Percentiles rank a stretch among this genome's conserved stretches.
These are phyloP conservation scores for Chamaenerion angustifolium DNA, from an alignment of 345 rosid species.

Conservation along the genomic window DNA sequence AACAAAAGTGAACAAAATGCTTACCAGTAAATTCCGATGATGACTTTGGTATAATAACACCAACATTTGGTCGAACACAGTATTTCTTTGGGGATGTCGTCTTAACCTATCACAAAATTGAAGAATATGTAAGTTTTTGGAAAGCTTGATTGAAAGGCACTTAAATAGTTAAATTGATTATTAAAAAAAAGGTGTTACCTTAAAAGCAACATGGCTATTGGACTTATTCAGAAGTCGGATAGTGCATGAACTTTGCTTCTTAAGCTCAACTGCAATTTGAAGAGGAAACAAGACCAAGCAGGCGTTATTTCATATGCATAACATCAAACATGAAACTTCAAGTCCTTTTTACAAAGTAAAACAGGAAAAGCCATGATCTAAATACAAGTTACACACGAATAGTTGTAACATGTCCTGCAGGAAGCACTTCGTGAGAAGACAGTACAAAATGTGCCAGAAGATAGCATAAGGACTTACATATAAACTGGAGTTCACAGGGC, in stretches of 20 bases:
- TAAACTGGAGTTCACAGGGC: no score
- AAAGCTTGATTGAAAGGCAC: no score
- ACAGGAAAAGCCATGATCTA: no score
- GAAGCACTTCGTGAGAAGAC: no score
- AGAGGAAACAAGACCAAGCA: neutral
- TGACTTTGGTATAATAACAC: slow-evolving; percentile 57
- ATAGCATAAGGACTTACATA: no score
- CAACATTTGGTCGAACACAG: slow-evolving; percentile 85
- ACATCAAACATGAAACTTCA: no score
- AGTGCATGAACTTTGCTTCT: slow-evolving; percentile 77
- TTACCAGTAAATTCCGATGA: slow-evolving; percentile 56
- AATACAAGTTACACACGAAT: no score
- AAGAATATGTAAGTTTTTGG: neutral
- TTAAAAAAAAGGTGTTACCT: slow-evolving; percentile 28
- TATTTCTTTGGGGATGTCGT: slow-evolving; percentile 94
- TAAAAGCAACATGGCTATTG: slow-evolving; percentile 65
- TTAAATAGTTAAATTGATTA: no score
- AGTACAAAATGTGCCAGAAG: no score
- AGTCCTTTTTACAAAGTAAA: no score
- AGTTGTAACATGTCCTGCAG: no score
- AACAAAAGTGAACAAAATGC: neutral
- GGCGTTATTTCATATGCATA: no score
- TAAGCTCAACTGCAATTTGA: slow-evolving; percentile 50
- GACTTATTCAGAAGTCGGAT: slow-evolving; percentile 50
- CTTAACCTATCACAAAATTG: slow-evolving; percentile 54